Percentiles rank a stretch among this genome's conserved stretches.
Conservation (phyloP, 495 filamentous ascomycete genomes). For the Monascus purpureus region DNA sequence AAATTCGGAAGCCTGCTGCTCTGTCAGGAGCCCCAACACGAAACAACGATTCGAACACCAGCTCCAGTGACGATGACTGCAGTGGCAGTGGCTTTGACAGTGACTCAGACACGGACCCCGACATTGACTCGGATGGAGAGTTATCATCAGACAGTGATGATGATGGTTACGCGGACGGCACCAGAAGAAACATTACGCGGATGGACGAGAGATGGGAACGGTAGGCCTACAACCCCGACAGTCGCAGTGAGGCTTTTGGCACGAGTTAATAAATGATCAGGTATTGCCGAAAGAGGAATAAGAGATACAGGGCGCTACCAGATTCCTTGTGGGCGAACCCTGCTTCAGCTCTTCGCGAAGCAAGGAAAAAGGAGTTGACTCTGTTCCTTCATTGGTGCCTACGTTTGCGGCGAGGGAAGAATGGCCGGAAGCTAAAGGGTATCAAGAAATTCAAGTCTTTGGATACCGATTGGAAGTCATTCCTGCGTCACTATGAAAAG, state of each 20-base stretch:
- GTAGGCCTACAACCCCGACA: background rate
- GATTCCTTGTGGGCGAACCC: too few relatives aligned
- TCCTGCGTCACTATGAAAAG: conserved; percentile 2
- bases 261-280: background rate
- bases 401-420: too few relatives aligned
- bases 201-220: background rate
- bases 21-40: background rate
- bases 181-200: background rate
- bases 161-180: background rate
- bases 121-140: background rate
- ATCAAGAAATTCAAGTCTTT: conserved; percentile 1
- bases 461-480: conserved; percentile 3
- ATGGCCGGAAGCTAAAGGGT: too few relatives aligned
- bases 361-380: too few relatives aligned
- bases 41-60: background rate
- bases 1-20: background rate
- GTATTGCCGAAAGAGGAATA: background rate
- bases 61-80: background rate
- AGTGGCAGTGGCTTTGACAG: background rate
- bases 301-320: background rate
- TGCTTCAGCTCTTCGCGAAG: too few relatives aligned
- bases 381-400: too few relatives aligned
- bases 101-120: background rate
- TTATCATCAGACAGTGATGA: background rate
- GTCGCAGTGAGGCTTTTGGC: background rate